Evolutionary conservation across 768 basidiomycete genomes (phyloP), one percentile per base, ranked within the genome.

Genomic region (Xerocomellus amylosporus): DNA sequence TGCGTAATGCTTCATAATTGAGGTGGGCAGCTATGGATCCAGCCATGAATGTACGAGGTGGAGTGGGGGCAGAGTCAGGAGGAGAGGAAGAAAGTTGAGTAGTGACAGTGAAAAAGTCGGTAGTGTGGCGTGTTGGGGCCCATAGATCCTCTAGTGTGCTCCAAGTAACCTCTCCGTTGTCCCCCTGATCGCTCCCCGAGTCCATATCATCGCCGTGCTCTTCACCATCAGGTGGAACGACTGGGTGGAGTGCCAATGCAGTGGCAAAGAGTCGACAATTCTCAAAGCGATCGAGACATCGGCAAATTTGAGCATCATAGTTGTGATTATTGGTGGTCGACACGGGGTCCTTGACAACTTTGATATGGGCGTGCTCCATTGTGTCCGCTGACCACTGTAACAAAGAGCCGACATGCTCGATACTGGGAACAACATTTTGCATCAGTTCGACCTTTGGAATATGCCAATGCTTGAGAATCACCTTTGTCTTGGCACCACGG

Each of bases 401-500:
- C 15, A 38, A 13, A 8, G 43, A 38, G 10, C 36, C 43, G 13
- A 52, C 26, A 14, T 3, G 7, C 10, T 20, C 5, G 4, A 52
- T 41, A 19, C 43, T 52, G 4, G 51, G 36, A 44, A 7, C 17
- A 10, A 52, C 34, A 26, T 8, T 44, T 20, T 43, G 34, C 34
- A 36, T 36, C 14, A 36, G 34, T 5, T 36, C 14, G 5, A 36
- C 5, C 56, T 80, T 80, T 2, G 73, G 76, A 39, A 79, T 78
- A 17, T 70, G 46, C 61, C 70, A 79, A 49, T 77, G 56, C 8
- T 71, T 34, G 20, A 74, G 69, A 1, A 64, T 51, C 8, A 48
- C 49, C 22, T 61, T 62, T 8, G 40, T 9, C 13, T 36, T 20
- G 12, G 5, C 2, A 4, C 73, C 69, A 8, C 43, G 17, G 7